phyloP scores from a whole-genome alignment of 768 basidiomycete species.

The Pulveroboletus ravenelii region DNA sequence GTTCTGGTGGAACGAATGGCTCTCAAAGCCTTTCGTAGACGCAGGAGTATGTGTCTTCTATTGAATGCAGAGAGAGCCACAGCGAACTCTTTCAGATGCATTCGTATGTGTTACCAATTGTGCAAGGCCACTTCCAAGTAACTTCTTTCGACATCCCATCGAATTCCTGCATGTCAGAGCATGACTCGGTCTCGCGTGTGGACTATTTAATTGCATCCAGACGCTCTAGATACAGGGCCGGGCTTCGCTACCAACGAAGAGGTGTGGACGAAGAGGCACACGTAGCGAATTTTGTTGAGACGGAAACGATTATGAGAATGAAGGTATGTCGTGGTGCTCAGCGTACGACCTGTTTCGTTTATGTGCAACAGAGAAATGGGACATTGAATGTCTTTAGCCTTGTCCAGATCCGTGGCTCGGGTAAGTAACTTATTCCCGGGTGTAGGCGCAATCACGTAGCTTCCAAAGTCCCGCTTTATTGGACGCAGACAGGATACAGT shows the following conservation, averaged over 20 bases:
- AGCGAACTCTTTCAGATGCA: conserved; percentile 49
- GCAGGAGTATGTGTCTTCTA: conserved; percentile 57
- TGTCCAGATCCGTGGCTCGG: conserved; percentile 89
- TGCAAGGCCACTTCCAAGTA: conserved; percentile 89
- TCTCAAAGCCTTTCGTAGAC: conserved; percentile 80
- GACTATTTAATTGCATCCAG: conserved; percentile 84
- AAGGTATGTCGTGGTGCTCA: conserved; percentile 45
- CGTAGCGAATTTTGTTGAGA: conserved; percentile 96
- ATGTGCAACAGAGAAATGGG: conserved; percentile 56
- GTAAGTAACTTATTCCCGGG: conserved; percentile 34
- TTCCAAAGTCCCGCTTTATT: conserved; percentile 78
- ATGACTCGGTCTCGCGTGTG: conserved; percentile 41
- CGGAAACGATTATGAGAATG: conserved; percentile 82
- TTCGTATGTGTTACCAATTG: conserved; percentile 81
- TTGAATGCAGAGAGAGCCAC: not conserved
- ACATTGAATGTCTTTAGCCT: conserved; percentile 79
- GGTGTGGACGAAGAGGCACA: conserved; percentile 91
- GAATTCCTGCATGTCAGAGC: conserved; percentile 31
- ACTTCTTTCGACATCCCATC: conserved; percentile 61
- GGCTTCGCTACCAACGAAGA: conserved; percentile 89
- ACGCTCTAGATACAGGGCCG: conserved; percentile 83
- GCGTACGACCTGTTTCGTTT: not conserved
- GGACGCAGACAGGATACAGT: conserved; percentile 84
- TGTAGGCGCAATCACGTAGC: not conserved
- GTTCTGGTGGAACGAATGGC: conserved; percentile 96